Conservation (phyloP, 202 grass and related monocot species). For the Sporobolus alterniflorus region DNA sequence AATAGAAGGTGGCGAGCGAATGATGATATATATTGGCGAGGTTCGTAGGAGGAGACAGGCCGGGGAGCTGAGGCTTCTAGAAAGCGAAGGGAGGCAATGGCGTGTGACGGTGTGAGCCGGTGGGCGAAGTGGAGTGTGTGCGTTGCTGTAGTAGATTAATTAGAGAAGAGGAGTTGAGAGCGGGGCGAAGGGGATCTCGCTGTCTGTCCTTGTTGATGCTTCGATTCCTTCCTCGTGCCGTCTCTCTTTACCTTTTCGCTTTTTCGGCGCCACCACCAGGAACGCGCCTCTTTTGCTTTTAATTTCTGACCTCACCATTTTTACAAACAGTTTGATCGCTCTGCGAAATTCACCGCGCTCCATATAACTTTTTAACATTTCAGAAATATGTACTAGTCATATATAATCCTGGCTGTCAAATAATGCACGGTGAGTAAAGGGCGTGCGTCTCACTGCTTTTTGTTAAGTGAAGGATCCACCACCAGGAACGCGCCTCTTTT, state of each 20-base stretch:
- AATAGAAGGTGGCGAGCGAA: slow-evolving; percentile 1
- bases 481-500: not conserved
- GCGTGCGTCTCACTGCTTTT: too few species aligned
- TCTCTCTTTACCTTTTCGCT: slow-evolving; percentile 33
- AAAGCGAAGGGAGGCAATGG: slow-evolving; percentile 26
- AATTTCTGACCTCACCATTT: too few species aligned
- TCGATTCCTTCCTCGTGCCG: slow-evolving; percentile 24
- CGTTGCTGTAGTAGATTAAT: too few species aligned
- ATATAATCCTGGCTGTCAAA: too few species aligned
- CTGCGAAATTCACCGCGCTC: too few species aligned
- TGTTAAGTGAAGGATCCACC: too few species aligned
- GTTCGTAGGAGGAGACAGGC: too few species aligned
- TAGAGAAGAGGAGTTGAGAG: not conserved
- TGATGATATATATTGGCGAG: slow-evolving; percentile 32
- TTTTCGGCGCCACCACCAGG: slow-evolving; percentile 35
- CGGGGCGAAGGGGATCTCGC: slow-evolving; percentile 44
- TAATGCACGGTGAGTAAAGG: too few species aligned
- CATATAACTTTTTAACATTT: too few species aligned
- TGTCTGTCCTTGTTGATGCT: slow-evolving; percentile 12
- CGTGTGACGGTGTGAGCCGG: slow-evolving; percentile 41
- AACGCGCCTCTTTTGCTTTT: not conserved
- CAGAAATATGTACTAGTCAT: too few species aligned
- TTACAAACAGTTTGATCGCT: too few species aligned
- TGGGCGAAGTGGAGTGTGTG: slow-evolving; percentile 7
- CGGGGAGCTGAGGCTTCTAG: not conserved